These are phyloP conservation scores for Esteya vermicola DNA, from an alignment of 2,329 filamentous ascomycete species.

Conservation along the genomic window DNA sequence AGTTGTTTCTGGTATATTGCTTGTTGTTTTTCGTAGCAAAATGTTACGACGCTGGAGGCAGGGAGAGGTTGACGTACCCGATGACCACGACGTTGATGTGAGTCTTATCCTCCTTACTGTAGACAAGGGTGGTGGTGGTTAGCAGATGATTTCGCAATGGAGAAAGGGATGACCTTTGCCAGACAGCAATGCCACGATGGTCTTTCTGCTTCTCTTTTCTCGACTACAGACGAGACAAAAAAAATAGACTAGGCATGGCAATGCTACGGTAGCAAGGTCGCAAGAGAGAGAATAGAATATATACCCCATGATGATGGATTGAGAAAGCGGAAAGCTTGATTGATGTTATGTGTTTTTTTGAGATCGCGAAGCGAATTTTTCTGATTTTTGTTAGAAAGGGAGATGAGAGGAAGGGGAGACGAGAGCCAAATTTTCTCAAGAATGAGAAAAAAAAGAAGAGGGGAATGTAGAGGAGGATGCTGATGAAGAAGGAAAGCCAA, in stretches of 20 bases:
- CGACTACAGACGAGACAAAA: too few relatives aligned
- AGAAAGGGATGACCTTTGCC: too few relatives aligned
- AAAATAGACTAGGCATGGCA: too few relatives aligned
- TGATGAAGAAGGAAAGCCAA: too few relatives aligned
- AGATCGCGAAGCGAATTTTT: constrained; percentile 1
- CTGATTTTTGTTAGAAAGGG: background rate
- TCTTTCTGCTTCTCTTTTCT: too few relatives aligned
- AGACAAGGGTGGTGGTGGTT: constrained; percentile 11
- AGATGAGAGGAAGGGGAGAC: background rate
- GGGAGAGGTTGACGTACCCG: constrained; percentile 79
- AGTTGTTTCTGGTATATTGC: background rate
- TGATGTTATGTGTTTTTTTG: background rate
- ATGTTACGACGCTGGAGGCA: background rate
- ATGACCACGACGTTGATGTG: constrained; percentile 64
- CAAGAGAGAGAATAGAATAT: constrained; percentile 6
- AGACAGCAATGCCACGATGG: too few relatives aligned
- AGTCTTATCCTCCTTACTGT: constrained; percentile 86
- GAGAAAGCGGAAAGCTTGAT: constrained; percentile 4
- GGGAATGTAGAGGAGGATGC: constrained; percentile 7
- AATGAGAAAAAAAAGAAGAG: too few relatives aligned
- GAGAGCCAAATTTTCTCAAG: too few relatives aligned
- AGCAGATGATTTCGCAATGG: constrained; percentile 7
- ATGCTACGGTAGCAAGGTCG: background rate
- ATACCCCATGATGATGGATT: constrained; percentile 24
- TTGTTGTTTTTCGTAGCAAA: too few relatives aligned